phyloP scores from a whole-genome alignment of 108 stramenopile genomes.

The Cyclotella distinguenda region DNA sequence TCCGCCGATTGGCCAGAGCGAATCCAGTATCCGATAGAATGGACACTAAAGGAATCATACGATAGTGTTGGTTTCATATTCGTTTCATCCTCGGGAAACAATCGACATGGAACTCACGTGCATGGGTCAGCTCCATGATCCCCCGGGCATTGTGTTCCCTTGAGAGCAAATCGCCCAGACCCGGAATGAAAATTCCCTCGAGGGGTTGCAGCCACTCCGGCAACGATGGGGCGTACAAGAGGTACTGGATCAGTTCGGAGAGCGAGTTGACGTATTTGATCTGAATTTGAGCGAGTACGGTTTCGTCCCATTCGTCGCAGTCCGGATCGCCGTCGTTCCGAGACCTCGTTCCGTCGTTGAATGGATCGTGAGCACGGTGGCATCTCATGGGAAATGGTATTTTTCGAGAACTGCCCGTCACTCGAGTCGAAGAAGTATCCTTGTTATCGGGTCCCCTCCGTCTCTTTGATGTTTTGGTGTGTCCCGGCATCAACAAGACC shows the following conservation, averaged over 20 bases:
- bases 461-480: slow-evolving; percentile 7
- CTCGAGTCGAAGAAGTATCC: background rate
- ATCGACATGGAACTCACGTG: slow-evolving; percentile 9
- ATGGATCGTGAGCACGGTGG: background rate
- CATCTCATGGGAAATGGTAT: slow-evolving; percentile 18
- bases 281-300: slow-evolving; percentile 19
- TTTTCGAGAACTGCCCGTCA: background rate
- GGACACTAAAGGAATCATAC: slow-evolving; percentile 23
- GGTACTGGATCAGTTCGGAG: slow-evolving; percentile 23
- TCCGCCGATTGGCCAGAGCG: slow-evolving; percentile 12
- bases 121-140: slow-evolving; percentile 32
- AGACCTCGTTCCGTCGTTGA: background rate
- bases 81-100: background rate
- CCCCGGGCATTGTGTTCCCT: background rate
- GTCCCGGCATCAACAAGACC: slow-evolving; percentile 20
- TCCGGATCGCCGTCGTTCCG: background rate
- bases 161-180: slow-evolving; percentile 17
- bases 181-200: slow-evolving; percentile 23
- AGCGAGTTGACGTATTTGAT: slow-evolving; percentile 33
- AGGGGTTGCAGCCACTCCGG: slow-evolving; percentile 23
- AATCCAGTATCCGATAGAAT: slow-evolving; percentile 28
- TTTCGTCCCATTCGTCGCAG: slow-evolving; percentile 3
- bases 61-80: too few species aligned
- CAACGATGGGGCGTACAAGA: slow-evolving; percentile 33
- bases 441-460: background rate